Evolutionary conservation across 2,329 filamentous ascomycete species (phyloP), one percentile per base, ranked within the genome.

Genomic region (Plenodomus tracheiphilus): DNA sequence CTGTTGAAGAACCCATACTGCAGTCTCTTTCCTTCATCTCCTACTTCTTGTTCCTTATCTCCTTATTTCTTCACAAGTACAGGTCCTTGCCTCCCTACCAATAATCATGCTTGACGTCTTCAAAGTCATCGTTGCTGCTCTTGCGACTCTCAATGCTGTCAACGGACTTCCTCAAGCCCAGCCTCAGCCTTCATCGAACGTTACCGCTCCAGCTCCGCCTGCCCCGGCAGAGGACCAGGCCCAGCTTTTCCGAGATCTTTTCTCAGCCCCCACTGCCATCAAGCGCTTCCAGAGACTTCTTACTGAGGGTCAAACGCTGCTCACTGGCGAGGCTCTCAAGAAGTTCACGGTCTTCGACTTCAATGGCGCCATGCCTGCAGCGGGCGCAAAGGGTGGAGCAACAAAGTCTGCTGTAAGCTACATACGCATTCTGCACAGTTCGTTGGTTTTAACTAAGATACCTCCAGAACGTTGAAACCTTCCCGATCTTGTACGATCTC

Each of bases 281-380:
- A 72, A 74, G 50, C 66, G 69, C 28, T 74, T 73, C 60, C 68
- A 74, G 44, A 54, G 58, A 11, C 64, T 75, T 34, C 60, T 75
- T 9, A 66, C 66, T 20, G 47, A 62, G 10, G 68, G 68, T 41
- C 44, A 61, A 34, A 50, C 56, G 8, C 64, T 75, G 8, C 61
- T 73, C 37, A 55, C 61, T 5, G 62, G 53, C 11, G 64, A 70
- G 2, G 63, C 58, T 4, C 56, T 75, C 21, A 60, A 58, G 39
- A 58, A 63, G 11, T 38, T 61, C 64, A 82, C 87, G 74, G 88
- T 85, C 67, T 91, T 90, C 79, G 79, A 79, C 66, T 78, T 80
- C 59, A 70, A 82, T 54, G 64, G 70, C 51, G 75, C 75, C 16
- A 50, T 53, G 15, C 72, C 76, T 10, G 51, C 68, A 9, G 32